Base-by-base conservation (phyloP, 352 stramenopile species). In the Globisporangium takayamanum region DNA sequence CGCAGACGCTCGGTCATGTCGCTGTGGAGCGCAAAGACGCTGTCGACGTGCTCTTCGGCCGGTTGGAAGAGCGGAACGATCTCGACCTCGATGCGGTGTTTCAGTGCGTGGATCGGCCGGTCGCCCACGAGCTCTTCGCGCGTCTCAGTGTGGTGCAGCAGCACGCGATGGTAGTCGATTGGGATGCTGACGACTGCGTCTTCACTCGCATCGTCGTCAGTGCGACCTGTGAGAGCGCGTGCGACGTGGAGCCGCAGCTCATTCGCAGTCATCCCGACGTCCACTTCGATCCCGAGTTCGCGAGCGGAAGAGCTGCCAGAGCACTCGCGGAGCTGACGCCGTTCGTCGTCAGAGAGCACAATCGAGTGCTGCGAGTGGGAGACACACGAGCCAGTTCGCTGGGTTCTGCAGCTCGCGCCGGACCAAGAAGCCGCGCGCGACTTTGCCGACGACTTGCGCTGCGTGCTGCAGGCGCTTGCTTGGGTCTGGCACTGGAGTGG, bases 181-280 rank as follows among this genome's bases (percentile, higher is more conserved):
- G 18, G 0, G 6, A 57, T 0, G 6, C 1, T 2, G 6, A 26
- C 25, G 22, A 18, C 18, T 10, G 5, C 12, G 1, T 50, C 50
- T 4, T 52, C 49, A 3, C 4, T 16, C 36, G 50, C 20, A 1
- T 41, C 56, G 5, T 41, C 10, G 22, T 55, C 6, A 44, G 46
- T 15, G 30, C 11, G 14, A 25, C 53, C 58, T 8, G 68, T 76
- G 0, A 92, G 57, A 3, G 53, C 60, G 18, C 71, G 62, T 18
- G 83, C 78, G 33, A 92, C 69, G 0, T 44, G 53, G 37, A 76
- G 53, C 2, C 80, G 74, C 15, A 92, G 62, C 39, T 76, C 67
- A 20, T 87, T 86, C 30, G 83, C 78, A 1, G 76, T 89, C 73
- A 85, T 92, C 12, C 56, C 41, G 37, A 62, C 60, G 22, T 78